phyloP scores from a whole-genome alignment of 495 filamentous ascomycete genomes.

The Poronia punctata region DNA sequence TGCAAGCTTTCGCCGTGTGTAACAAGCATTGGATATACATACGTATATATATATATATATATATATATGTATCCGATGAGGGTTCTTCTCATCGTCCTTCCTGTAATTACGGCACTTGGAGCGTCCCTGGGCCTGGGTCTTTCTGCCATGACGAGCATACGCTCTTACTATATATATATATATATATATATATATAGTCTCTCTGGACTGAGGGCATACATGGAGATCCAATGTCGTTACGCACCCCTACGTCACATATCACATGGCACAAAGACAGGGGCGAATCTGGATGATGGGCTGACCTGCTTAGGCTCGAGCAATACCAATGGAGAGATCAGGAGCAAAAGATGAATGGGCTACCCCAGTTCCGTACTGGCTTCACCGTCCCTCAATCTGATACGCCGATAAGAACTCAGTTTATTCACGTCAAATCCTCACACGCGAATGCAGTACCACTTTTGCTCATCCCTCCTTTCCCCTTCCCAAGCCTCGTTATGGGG shows the following conservation, averaged over 20 bases:
- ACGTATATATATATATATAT: constrained; percentile 5
- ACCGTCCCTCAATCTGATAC: constrained; percentile 23
- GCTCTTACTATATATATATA: no score
- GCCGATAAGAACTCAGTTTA: constrained; percentile 42
- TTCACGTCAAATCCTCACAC: constrained; percentile 48
- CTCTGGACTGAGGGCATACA: no score
- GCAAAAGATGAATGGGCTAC: constrained; percentile 46
- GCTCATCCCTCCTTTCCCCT: constrained; percentile 62
- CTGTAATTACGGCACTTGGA: no score
- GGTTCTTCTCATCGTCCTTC: no score
- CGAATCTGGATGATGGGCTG: constrained; percentile 8
- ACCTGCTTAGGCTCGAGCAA: constrained; percentile 43
- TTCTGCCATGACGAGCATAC: no score
- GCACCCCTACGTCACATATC: no score
- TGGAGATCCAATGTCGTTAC: no score
- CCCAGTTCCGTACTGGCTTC: constrained; percentile 54
- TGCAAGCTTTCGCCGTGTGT: background rate
- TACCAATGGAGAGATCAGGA: constrained; percentile 58
- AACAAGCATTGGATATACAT: constrained; percentile 4
- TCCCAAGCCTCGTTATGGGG: constrained; percentile 60
- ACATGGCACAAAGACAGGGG: no score
- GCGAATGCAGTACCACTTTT: constrained; percentile 51
- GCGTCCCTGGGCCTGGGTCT: no score
- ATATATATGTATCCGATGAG: background rate
- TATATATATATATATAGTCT: no score